These are phyloP conservation scores for Monilinia aucupariae DNA, from an alignment of 2,329 filamentous ascomycete genomes.

Conservation along the genomic window DNA sequence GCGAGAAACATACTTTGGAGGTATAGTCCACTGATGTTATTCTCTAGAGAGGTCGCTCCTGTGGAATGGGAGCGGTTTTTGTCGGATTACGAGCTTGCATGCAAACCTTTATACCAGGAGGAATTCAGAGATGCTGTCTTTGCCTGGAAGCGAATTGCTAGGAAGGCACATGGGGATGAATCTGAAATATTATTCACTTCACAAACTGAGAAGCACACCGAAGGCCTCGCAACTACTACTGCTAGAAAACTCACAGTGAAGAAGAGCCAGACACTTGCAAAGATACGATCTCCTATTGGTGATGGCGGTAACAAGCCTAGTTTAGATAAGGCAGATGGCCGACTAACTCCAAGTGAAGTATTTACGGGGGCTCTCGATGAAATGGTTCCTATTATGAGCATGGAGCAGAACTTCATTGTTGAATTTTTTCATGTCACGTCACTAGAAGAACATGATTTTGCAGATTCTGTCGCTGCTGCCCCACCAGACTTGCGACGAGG, in stretches of 20 bases:
- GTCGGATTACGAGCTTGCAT: slow-evolving; percentile 72
- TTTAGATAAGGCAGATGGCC: slow-evolving; percentile 58
- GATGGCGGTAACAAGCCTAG: slow-evolving; percentile 50
- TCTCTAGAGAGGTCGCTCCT: slow-evolving; percentile 77
- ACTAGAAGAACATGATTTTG: slow-evolving; percentile 73
- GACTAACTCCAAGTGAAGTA: slow-evolving; percentile 70
- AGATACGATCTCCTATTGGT: slow-evolving; percentile 62
- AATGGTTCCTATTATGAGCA: slow-evolving; percentile 73
- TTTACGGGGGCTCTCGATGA: slow-evolving; percentile 78
- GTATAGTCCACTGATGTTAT: slow-evolving; percentile 82
- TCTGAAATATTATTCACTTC: slow-evolving; percentile 82
- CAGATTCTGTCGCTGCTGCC: slow-evolving; percentile 65
- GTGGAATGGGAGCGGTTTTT: slow-evolving; percentile 77
- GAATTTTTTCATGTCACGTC: slow-evolving; percentile 96
- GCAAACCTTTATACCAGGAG: slow-evolving; percentile 69
- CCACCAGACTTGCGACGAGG: slow-evolving; percentile 64
- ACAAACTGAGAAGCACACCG: slow-evolving; percentile 77
- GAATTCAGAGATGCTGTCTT: slow-evolving; percentile 74
- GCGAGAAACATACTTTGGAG: slow-evolving; percentile 75
- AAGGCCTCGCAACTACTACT: slow-evolving; percentile 62
- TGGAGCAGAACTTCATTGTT: slow-evolving; percentile 96
- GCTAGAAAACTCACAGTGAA: slow-evolving; percentile 91
- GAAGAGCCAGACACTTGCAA: slow-evolving; percentile 80
- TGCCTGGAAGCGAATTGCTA: slow-evolving; percentile 74
- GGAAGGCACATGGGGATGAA: slow-evolving; percentile 72